These are phyloP conservation scores for Penicillium taxi DNA, from an alignment of 495 filamentous ascomycete species.

Conservation along the genomic window DNA sequence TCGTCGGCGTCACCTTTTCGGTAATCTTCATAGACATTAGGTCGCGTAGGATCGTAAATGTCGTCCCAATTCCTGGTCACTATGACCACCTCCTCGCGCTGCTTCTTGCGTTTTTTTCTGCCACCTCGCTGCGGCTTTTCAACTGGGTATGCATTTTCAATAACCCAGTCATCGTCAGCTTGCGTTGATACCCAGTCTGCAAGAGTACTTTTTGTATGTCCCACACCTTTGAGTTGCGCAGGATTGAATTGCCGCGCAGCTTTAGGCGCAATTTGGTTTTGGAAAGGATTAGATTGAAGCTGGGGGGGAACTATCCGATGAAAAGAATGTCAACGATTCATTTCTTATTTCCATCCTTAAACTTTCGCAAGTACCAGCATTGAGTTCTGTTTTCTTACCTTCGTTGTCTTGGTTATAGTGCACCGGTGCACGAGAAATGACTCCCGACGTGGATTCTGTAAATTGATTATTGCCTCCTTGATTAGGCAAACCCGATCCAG, in stretches of 20 bases:
- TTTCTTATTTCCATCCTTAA: too few species aligned
- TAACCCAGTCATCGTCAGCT: constrained; percentile 64
- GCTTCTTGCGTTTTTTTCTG: constrained; percentile 83
- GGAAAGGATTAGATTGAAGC: constrained; percentile 44
- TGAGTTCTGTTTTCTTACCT: constrained; percentile 63
- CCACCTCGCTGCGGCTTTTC: constrained; percentile 70
- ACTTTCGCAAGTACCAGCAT: constrained; percentile 60
- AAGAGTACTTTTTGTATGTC: constrained; percentile 54
- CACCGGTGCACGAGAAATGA: constrained; percentile 74
- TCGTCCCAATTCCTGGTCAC: constrained; percentile 81
- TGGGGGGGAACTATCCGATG: constrained; percentile 12
- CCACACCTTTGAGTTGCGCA: constrained; percentile 18
- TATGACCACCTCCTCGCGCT: constrained; percentile 50
- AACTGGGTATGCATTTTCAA: constrained; percentile 51
- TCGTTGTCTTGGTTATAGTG: constrained; percentile 55
- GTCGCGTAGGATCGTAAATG: constrained; percentile 77
- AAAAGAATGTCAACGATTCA: too few species aligned
- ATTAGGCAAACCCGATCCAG: too few species aligned
- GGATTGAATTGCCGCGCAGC: constrained; percentile 20
- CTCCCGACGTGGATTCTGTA: constrained; percentile 45
- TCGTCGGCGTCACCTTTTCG: constrained; percentile 81
- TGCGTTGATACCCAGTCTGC: constrained; percentile 79
- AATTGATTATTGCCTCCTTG: too few species aligned
- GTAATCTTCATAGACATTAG: constrained; percentile 84
- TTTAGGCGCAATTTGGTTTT: constrained; percentile 53